Evolutionary conservation across 306 rosid genomes (phyloP).

Genomic region (Acacia confusa): DNA sequence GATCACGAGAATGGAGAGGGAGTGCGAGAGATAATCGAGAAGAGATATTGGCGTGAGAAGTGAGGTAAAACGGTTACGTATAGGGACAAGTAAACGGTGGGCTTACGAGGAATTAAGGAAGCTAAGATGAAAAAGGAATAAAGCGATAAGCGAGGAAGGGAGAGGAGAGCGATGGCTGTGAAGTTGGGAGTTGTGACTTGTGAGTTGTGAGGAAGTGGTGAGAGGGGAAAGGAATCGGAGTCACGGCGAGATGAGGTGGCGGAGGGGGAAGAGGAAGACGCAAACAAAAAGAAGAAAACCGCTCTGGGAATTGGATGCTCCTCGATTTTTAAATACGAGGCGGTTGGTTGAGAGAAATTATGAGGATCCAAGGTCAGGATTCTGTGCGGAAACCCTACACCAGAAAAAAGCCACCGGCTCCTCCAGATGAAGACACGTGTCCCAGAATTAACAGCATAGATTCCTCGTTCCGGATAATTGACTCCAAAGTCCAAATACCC

Average conservation of each 20-base stretch:
- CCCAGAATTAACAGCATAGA: background rate
- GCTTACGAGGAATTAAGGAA: background rate
- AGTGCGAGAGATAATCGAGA: background rate
- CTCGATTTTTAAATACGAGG: conserved; percentile 23
- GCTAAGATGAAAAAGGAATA: background rate
- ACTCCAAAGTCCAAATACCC: background rate
- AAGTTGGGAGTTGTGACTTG: background rate
- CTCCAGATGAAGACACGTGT: conserved; percentile 23
- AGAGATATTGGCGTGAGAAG: conserved; percentile 31
- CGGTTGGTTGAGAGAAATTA: conserved; percentile 39
- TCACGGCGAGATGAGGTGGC: conserved; percentile 22
- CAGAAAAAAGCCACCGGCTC: background rate
- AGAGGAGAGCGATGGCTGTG: background rate
- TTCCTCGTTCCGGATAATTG: background rate
- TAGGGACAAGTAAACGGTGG: background rate
- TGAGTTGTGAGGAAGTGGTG: background rate
- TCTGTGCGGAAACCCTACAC: conserved; percentile 25
- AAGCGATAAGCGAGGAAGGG: background rate
- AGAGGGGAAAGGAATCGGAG: conserved; percentile 11
- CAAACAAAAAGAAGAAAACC: conserved; percentile 5
- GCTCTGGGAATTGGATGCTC: conserved; percentile 11
- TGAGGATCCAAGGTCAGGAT: conserved; percentile 3
- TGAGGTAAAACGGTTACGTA: conserved; percentile 44
- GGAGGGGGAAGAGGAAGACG: background rate
- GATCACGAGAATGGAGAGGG: background rate